Base-by-base conservation (phyloP, 257 asterid genomes). In the Nicotiana paniculata region DNA sequence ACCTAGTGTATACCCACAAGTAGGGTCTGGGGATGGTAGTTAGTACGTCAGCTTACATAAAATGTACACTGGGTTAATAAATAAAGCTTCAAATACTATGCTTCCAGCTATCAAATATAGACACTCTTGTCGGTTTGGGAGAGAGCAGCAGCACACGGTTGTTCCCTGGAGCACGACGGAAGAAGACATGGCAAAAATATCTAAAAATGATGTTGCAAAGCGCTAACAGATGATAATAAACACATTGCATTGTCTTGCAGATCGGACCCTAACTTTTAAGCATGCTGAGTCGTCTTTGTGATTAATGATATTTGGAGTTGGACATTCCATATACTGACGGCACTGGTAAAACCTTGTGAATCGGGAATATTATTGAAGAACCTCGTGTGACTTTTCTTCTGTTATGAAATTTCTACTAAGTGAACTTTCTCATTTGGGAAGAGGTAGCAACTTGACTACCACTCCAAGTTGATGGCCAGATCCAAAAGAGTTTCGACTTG, bases 401-500 rank as follows among this genome's bases (percentile, higher is more conserved):
- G 15, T 61, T 18, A 6, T 39, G 65, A 30, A n/a, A 35, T 32
- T 10, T 32, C 53, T 35, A 6, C 35, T 63, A n/a, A 4, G 39
- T 17, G 26, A 33, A 46, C 63, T 48, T 51, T 18, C 26, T 79
- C 6, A 26, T 39, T 46, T 8, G 77, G 77, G 62, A 62, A 80
- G 62, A 80, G 24, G 62, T 3, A 39, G 75, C 26, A 46, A 24
- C 64, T 35, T 17, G 4, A 77, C 90, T 94, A 96, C 93, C 97
- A 93, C 48, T 82, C 84, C 89, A 96, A 90, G 86, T 88, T 86
- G 84, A 94, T 86, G 33, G 99, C 97, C 74, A 96, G 87, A 77
- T 96, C 95, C 83, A 96, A 84, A 30, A 96, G 90, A 66, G 92
- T 86, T 90, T 87, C 90, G 3, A 94, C 98, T 89, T 89, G 97